These are phyloP conservation scores for Sporisorium scitamineum DNA, from an alignment of 1,284 basidiomycete genomes.

Conservation along the genomic window DNA sequence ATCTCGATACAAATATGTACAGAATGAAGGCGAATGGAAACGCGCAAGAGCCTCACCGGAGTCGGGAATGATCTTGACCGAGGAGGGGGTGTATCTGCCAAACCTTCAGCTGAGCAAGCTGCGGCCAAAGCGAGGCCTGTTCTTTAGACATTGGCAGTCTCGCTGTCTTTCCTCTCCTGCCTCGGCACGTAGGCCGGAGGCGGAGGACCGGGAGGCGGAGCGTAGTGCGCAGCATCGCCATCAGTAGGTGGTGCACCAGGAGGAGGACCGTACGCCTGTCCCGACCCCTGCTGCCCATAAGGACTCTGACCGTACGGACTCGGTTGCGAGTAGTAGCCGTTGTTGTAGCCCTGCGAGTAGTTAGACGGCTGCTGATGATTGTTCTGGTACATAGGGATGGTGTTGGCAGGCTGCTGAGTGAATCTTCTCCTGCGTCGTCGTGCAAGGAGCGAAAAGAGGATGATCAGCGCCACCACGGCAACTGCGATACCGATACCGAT, in stretches of 20 bases:
- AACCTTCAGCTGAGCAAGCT: not conserved
- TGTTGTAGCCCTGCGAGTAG: slow-evolving; percentile 30
- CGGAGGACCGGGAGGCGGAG: slow-evolving; percentile 37
- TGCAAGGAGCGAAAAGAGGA: slow-evolving; percentile 12
- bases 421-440: slow-evolving; percentile 30
- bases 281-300: no score
- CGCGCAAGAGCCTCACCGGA: not conserved
- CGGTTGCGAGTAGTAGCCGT: slow-evolving; percentile 25
- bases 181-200: slow-evolving; percentile 45
- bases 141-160: slow-evolving; percentile 21
- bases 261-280: slow-evolving; percentile 40
- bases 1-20: not conserved
- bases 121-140: not conserved
- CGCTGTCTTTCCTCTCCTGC: slow-evolving; percentile 25
- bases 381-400: slow-evolving; percentile 40
- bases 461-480: slow-evolving; percentile 19
- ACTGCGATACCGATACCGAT: slow-evolving; percentile 42
- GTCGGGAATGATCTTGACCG: not conserved
- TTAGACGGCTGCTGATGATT: slow-evolving; percentile 13
- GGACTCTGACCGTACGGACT: slow-evolving; percentile 20
- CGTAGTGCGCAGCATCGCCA: slow-evolving; percentile 32
- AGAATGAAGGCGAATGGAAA: not conserved
- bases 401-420: slow-evolving; percentile 12
- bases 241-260: slow-evolving; percentile 22
- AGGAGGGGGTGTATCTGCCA: not conserved